A percentile compares a stretch with the other conserved stretches of the same genome.
Evolutionary conservation across 1,284 basidiomycete species (phyloP).

Genomic region (Marasmius oreades): DNA sequence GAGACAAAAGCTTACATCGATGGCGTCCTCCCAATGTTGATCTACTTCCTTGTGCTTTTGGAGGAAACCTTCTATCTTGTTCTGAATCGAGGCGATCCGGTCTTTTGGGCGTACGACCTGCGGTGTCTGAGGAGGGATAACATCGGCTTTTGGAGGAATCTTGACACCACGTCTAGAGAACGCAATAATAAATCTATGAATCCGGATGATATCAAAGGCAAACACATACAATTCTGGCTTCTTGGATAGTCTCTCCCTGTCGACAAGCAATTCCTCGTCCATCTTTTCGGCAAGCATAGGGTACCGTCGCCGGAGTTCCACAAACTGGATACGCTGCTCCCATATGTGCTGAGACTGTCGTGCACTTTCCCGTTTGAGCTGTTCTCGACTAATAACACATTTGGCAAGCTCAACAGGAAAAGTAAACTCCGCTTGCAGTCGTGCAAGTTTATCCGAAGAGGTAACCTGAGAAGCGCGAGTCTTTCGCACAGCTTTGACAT

Average conservation of each 20-base stretch:
- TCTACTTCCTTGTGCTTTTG: conserved; percentile 71
- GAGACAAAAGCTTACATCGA: conserved; percentile 54
- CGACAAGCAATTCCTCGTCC: conserved; percentile 81
- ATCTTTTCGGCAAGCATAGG: conserved; percentile 64
- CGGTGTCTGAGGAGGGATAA: conserved; percentile 33
- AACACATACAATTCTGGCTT: conserved; percentile 37
- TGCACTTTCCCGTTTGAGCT: conserved; percentile 64
- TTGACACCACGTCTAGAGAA: conserved; percentile 48
- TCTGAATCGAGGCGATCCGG: conserved; percentile 56
- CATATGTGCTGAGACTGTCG: conserved; percentile 67
- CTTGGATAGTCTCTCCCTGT: conserved; percentile 69
- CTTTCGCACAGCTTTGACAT: conserved; percentile 93
- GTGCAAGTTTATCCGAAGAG: conserved; percentile 83
- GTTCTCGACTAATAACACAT: conserved; percentile 70
- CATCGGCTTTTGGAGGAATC: conserved; percentile 41
- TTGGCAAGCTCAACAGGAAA: conserved; percentile 73
- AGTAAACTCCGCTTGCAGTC: conserved; percentile 75
- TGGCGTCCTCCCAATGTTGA: conserved; percentile 81
- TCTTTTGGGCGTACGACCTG: conserved; percentile 60
- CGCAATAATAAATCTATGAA: conserved; percentile 3
- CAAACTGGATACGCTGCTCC: conserved; percentile 74
- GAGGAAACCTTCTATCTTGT: conserved; percentile 67
- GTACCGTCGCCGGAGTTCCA: conserved; percentile 79
- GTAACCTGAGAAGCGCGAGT: conserved; percentile 89
- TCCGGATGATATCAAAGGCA: conserved; percentile 3